phyloP scores from a whole-genome alignment of 208 protist genomes.

The Wallacemonas sp. region DNA sequence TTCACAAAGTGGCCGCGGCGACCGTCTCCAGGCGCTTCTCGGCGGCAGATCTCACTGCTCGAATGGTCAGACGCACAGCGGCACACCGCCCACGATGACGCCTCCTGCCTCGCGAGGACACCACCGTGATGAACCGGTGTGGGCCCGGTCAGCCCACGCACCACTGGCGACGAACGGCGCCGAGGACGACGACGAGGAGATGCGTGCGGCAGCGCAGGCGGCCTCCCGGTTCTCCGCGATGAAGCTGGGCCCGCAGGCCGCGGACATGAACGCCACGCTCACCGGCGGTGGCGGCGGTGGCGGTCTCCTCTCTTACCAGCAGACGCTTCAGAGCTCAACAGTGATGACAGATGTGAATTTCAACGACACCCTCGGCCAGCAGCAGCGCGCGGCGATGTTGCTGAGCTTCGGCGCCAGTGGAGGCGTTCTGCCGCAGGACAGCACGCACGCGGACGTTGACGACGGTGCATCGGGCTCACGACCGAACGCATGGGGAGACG shows the following conservation, averaged over 20 bases:
- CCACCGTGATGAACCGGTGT: no score
- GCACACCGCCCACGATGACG: no score
- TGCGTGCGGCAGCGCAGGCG: neutral
- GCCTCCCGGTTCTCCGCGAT: slow-evolving; percentile 5
- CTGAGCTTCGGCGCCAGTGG: slow-evolving; percentile 5
- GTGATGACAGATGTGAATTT: slow-evolving; percentile 8
- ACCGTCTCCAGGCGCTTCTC: no score
- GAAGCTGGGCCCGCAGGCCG: slow-evolving; percentile 13
- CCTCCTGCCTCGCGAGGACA: no score
- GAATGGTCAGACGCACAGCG: no score
- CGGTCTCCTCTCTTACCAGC: slow-evolving; percentile 1
- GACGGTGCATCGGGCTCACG: no score
- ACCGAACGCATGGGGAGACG: no score
- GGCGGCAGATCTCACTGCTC: no score
- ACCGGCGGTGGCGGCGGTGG: slow-evolving; percentile 7
- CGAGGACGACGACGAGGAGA: neutral
- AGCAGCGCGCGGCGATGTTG: slow-evolving; percentile 43
- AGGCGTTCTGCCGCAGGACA: no score
- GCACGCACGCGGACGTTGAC: no score
- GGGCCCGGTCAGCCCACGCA: neutral
- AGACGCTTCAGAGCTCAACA: slow-evolving; percentile 8
- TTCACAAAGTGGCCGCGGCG: no score
- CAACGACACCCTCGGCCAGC: slow-evolving; percentile 45
- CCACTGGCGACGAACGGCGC: no score
- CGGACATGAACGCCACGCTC: slow-evolving; percentile 24